phyloP scores from a whole-genome alignment of 164 flowering plant species.

The Platanus orientalis region DNA sequence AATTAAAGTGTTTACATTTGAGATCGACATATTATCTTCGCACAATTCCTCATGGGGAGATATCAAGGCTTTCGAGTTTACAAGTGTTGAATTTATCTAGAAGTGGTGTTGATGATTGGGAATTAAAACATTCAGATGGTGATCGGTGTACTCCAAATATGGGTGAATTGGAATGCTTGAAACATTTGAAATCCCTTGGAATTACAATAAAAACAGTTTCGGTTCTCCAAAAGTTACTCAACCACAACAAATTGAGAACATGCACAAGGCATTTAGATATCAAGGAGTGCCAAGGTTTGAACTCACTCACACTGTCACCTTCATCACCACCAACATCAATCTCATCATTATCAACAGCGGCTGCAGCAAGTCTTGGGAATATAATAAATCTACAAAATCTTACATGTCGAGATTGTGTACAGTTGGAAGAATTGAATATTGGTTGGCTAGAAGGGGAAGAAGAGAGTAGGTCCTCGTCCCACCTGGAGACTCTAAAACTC shows the following conservation, averaged over 20 bases:
- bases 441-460: not conserved
- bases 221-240: conserved; percentile 1
- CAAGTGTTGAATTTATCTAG: not conserved
- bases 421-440: not conserved
- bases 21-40: not conserved
- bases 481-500: not conserved
- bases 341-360: not conserved
- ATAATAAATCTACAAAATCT: not conserved
- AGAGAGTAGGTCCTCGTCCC: not conserved
- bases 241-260: not conserved
- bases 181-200: conserved; percentile 5
- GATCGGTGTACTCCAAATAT: not conserved
- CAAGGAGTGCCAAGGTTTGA: not conserved
- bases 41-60: not conserved
- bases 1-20: not conserved
- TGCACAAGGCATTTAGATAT: not conserved
- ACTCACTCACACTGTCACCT: not conserved
- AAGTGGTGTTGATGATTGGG: not conserved
- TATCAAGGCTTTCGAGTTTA: not conserved
- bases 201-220: not conserved
- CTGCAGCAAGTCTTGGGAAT: not conserved
- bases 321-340: too few relatives aligned
- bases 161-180: conserved; percentile 1
- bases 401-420: not conserved
- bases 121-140: not conserved